phyloP scores from a whole-genome alignment of 768 basidiomycete genomes.

The Lepiota venenata region DNA sequence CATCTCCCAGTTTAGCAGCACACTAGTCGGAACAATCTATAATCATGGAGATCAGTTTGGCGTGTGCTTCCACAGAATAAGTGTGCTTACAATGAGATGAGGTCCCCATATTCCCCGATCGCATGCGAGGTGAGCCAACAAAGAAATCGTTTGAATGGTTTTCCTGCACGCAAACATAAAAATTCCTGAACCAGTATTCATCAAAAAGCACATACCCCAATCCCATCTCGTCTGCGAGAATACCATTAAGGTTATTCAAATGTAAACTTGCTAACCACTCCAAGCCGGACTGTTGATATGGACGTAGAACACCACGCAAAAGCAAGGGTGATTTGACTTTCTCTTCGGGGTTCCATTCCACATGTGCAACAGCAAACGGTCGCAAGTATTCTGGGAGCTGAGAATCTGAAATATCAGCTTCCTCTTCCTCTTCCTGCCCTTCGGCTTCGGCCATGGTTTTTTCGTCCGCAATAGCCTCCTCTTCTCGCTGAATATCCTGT shows the following conservation, averaged over 20 bases:
- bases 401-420: constrained; percentile 24
- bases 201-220: constrained; percentile 61
- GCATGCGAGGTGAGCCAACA: constrained; percentile 90
- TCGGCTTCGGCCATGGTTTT: constrained; percentile 33
- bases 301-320: constrained; percentile 83
- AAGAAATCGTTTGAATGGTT: constrained; percentile 94
- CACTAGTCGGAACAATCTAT: constrained; percentile 87
- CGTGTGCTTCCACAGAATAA: background rate
- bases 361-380: constrained; percentile 67
- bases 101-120: constrained; percentile 91
- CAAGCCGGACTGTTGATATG: constrained; percentile 90
- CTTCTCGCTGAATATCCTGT: constrained; percentile 13
- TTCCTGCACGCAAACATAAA: constrained; percentile 46
- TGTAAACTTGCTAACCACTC: constrained; percentile 94
- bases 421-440: constrained; percentile 28
- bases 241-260: constrained; percentile 75
- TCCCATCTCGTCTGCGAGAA: constrained; percentile 93
- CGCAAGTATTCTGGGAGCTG: constrained; percentile 55
- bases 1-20: constrained; percentile 94
- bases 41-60: constrained; percentile 18
- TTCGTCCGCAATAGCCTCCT: constrained; percentile 4
- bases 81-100: constrained; percentile 68
- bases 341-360: constrained; percentile 60
- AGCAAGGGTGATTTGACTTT: constrained; percentile 67
- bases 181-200: background rate